Base-by-base conservation (phyloP, 2,329 filamentous ascomycete species). In the Fusarium sp. region DNA sequence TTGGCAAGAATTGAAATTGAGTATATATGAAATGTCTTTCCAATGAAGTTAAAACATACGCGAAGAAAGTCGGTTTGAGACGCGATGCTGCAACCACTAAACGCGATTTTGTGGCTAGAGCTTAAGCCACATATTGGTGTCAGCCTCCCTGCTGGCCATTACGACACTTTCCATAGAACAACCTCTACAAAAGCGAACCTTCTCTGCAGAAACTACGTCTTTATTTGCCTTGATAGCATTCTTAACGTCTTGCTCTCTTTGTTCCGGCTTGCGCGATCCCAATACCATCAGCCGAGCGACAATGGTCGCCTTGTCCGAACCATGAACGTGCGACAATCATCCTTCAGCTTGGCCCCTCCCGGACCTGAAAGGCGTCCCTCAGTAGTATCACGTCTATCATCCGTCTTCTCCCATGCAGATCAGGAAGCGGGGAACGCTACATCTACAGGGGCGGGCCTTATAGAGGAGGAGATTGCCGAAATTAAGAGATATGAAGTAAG, bases 401-500 rank as follows among this genome's bases (percentile, higher is more conserved):
- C 90, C 63, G 88, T 88, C 36, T 84, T 92, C 58, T 91, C 89
- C 56, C 86, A 81, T 65, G 85, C 84, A 63, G 91, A 93, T 78
- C 85, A 84, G 65, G 86, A 90, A 62, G 81, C 83, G 62, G 81
- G 81, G 18, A 81, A 81, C 63, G 82, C 83, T 49, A 81, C 83
- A 36, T 79, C 77, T 12, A 84, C 83, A 30, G 88, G 85, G 57
- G 88, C 92, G 74, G 87, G 90, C 65, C 88, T 91, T 67, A 93
- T 97, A 71, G 92, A 94, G 65, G 94, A 98, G 77, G 96, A 99
- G 82, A 97, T 99, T 77, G 94, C 92, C 28, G 92, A 97, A 83
- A 98, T 99, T 78, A 97, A 97, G 82, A 88, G 95, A 82, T 99
- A 99, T 82, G 96, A 97, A 83, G 88, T 90, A 78, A 67, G 80